Evolutionary conservation across 1,284 basidiomycete species (phyloP).

Genomic region (Phaffia rhodozyma): DNA sequence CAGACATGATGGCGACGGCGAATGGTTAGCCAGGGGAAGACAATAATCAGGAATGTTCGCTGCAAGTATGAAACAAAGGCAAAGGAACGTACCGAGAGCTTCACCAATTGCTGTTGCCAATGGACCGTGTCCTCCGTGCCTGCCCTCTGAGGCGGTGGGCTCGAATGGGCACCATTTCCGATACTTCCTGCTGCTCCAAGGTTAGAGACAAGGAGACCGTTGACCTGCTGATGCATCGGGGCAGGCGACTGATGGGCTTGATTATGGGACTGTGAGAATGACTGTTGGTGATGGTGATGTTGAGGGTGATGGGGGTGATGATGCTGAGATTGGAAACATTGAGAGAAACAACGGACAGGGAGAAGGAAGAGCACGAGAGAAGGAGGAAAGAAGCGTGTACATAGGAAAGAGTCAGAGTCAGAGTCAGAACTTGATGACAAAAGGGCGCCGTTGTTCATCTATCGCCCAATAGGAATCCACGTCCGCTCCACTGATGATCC

Average conservation of each 20-base stretch:
- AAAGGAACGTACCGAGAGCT: slow-evolving; percentile 11
- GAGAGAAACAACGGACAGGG: background rate
- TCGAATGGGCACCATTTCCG: slow-evolving; percentile 12
- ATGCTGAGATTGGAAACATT: background rate
- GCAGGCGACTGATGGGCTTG: slow-evolving; percentile 6
- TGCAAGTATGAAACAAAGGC: too few species aligned
- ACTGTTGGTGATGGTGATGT: slow-evolving; percentile 10
- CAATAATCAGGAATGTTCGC: background rate
- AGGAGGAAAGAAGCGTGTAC: background rate
- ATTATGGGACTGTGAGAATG: slow-evolving; percentile 4
- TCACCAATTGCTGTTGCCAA: slow-evolving; percentile 36
- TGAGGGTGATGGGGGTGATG: slow-evolving; percentile 16
- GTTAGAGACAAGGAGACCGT: slow-evolving; percentile 15
- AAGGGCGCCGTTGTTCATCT: too few species aligned
- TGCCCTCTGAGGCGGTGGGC: slow-evolving; percentile 11
- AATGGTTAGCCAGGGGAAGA: background rate
- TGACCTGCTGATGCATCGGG: slow-evolving; percentile 15
- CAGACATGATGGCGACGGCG: background rate
- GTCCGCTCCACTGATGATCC: too few species aligned
- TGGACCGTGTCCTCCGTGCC: slow-evolving; percentile 19
- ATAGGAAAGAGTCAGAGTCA: background rate
- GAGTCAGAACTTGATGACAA: too few species aligned
- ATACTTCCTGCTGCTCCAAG: slow-evolving; percentile 2
- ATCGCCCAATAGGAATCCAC: too few species aligned
- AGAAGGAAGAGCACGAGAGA: too few species aligned